phyloP scores from a whole-genome alignment of 306 rosid genomes.

The Calophaca sinica region DNA sequence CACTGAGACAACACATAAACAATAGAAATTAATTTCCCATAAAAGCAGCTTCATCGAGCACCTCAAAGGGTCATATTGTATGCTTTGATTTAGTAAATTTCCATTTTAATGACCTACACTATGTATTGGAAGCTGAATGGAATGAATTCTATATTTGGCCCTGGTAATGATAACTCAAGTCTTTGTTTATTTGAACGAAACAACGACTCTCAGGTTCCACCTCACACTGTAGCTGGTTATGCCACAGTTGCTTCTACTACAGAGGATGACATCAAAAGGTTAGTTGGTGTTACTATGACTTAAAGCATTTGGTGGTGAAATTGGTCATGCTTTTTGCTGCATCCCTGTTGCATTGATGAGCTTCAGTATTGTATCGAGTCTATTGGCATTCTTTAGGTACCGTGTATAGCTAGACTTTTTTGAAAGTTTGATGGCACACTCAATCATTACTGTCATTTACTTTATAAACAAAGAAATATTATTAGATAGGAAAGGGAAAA shows the following conservation, averaged over 20 bases:
- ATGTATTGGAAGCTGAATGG: slow-evolving; percentile 25
- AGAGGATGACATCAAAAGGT: slow-evolving; percentile 74
- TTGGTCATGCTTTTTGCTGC: slow-evolving; percentile 20
- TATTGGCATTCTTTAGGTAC: slow-evolving; percentile 18
- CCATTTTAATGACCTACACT: slow-evolving; percentile 22
- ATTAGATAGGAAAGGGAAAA: slow-evolving; percentile 21
- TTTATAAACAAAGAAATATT: background rate
- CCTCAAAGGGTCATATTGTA: slow-evolving; percentile 22
- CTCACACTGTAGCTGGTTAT: slow-evolving; percentile 71
- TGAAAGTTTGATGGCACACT: slow-evolving; percentile 3
- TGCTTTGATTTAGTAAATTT: slow-evolving; percentile 18
- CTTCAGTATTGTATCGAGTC: slow-evolving; percentile 19
- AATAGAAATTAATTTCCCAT: background rate
- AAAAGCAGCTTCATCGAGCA: background rate
- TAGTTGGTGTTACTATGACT: slow-evolving; percentile 35
- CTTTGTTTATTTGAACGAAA: slow-evolving; percentile 16
- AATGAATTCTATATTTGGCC: slow-evolving; percentile 17
- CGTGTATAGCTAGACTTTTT: slow-evolving; percentile 7
- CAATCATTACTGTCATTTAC: slow-evolving; percentile 5
- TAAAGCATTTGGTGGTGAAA: slow-evolving; percentile 27
- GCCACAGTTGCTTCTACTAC: slow-evolving; percentile 66
- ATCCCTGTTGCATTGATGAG: slow-evolving; percentile 17
- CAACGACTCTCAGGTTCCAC: slow-evolving; percentile 68
- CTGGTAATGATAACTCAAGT: slow-evolving; percentile 30
- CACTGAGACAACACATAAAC: background rate